Conservation (phyloP, 148 eudicot genomes). For the Rhododendron vialii region DNA sequence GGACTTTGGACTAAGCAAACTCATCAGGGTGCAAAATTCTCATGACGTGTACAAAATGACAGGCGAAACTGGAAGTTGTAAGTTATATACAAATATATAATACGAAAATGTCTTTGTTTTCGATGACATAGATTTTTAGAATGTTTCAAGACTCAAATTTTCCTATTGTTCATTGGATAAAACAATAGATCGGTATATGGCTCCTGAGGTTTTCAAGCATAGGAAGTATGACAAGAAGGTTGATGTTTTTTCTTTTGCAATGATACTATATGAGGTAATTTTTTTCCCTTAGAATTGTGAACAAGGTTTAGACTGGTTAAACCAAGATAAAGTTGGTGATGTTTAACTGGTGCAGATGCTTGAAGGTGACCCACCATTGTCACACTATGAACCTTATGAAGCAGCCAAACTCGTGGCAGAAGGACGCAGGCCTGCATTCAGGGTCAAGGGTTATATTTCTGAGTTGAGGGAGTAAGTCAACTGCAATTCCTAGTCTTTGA, state of each 20-base stretch:
- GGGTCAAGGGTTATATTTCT: constrained; percentile 49
- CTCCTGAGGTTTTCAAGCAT: constrained; percentile 98
- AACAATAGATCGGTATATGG: constrained; percentile 88
- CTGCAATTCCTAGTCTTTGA: constrained; percentile 8
- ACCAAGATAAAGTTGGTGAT: constrained; percentile 9
- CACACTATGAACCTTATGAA: constrained; percentile 67
- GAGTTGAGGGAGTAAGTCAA: constrained; percentile 74
- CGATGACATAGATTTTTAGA: not conserved
- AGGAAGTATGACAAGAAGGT: constrained; percentile 95
- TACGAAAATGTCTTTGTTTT: not conserved
- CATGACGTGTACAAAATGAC: constrained; percentile 97
- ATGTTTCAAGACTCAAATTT: constrained; percentile 9
- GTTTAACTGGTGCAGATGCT: constrained; percentile 50
- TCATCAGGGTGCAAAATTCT: constrained; percentile 77
- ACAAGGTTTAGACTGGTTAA: not conserved
- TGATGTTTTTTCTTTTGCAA: constrained; percentile 94
- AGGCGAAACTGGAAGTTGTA: constrained; percentile 99
- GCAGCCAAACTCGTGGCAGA: constrained; percentile 76
- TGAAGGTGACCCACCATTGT: constrained; percentile 79
- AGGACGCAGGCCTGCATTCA: constrained; percentile 72
- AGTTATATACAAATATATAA: constrained; percentile 17
- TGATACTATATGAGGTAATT: constrained; percentile 94
- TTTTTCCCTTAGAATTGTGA: not conserved
- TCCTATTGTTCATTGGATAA: constrained; percentile 13
- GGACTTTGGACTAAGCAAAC: constrained; percentile 98